Base-by-base conservation (phyloP, 2,329 filamentous ascomycete species). In the Drechslerella stenobrocha region DNA sequence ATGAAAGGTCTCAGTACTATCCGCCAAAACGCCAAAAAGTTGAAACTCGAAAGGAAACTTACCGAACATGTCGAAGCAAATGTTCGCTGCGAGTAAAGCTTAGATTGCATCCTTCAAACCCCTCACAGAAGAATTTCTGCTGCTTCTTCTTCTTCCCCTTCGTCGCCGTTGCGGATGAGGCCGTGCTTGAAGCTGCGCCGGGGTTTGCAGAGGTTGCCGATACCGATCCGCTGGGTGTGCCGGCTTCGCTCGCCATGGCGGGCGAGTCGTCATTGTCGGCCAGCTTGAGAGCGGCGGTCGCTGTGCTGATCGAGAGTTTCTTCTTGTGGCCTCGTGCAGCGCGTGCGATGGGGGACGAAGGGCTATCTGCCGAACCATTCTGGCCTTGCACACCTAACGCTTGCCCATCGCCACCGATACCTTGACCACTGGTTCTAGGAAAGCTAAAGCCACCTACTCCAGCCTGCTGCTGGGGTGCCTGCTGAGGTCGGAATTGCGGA, bases 41-140 rank as follows among this genome's bases (percentile, higher is more conserved):
- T 23, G 20, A 55, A 44, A 48, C 20, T 47, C 56, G n/a, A 57
- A 76, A 18, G 6, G 7, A n/a, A 37, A 44, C 79, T 70, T 82
- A 91, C 87, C 91, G 85, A 73, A 98, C 97, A 74, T 98, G 93
- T 52, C 93, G 84, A 13, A 92, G 92, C 67, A 98, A 77, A 79
- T 98, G 93, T 76, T 98, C 93, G 74, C 92, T 97, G 70, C 93
- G 82, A 0, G 93, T 97, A 75, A 98, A 98, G 77, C 90, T 96
- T 61, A 98, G 77, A 74, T 87, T 91, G 77, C 93, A 98, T 2
- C 91, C 91, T 23, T 92, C 92, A 73, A 90, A 97, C 28, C 96
- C 90, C 2, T 88, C 95, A 78, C 93, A 98, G 77, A 92, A 96
- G 77, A 98, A 98, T 45, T 90, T 85, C 76, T 96, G 90, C 0